phyloP scores from a whole-genome alignment of 176 grass and related monocot genomes.

The Ananas comosus region DNA sequence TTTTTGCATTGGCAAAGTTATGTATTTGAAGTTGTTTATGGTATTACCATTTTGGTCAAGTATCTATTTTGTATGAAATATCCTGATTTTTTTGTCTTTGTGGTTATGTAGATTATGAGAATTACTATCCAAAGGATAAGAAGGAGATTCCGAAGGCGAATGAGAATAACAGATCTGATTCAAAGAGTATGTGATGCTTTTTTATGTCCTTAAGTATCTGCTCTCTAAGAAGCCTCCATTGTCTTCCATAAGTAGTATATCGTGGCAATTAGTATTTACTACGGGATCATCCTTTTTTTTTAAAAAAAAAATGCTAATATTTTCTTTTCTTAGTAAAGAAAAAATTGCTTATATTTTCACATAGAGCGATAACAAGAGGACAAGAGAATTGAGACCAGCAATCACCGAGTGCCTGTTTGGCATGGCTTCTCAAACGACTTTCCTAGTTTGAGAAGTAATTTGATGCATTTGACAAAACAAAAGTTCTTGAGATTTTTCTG shows the following conservation, averaged over 20 bases:
- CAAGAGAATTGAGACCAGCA: no score
- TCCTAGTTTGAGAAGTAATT: no score
- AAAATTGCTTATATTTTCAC: no score
- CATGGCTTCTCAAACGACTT: no score
- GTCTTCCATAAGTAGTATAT: not conserved
- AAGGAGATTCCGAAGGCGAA: conserved; percentile 53
- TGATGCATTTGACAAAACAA: no score
- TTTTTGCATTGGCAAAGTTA: conserved; percentile 4
- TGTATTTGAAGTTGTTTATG: not conserved
- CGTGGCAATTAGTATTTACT: not conserved
- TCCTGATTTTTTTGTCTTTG: conserved; percentile 9
- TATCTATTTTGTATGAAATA: conserved; percentile 1
- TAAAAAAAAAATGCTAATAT: no score
- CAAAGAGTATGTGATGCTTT: conserved; percentile 37
- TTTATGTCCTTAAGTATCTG: conserved; percentile 9
- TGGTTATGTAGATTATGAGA: conserved; percentile 61
- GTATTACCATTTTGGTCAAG: not conserved
- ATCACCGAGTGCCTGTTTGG: no score
- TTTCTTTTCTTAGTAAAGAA: no score
- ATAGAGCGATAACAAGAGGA: no score
- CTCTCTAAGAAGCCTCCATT: not conserved
- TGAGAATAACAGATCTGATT: conserved; percentile 53
- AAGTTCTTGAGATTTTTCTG: no score
- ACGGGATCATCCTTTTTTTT: no score
- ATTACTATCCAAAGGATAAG: conserved; percentile 74